Conservation (phyloP, 2,329 filamentous ascomycete genomes). For the Zelopaecilomyces penicillatus region DNA sequence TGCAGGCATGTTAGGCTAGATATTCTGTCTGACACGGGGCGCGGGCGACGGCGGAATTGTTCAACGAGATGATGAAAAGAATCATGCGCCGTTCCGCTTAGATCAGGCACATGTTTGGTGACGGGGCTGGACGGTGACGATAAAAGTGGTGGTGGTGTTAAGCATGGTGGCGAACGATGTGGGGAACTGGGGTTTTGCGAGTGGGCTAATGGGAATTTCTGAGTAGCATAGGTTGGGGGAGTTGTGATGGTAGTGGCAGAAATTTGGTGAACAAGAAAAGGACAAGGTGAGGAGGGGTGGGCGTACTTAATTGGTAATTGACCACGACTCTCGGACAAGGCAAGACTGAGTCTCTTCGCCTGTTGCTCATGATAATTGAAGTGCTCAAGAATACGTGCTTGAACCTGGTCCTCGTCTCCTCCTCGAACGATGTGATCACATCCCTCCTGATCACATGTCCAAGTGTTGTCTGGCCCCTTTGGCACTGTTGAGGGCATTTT, state of each 20-base stretch:
- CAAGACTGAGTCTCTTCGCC: slow-evolving; percentile 40
- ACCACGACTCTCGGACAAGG: slow-evolving; percentile 49
- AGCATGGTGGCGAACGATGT: not conserved
- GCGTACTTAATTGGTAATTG: slow-evolving; percentile 50
- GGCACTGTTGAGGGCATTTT: slow-evolving; percentile 40
- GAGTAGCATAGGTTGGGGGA: not conserved
- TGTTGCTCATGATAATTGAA: slow-evolving; percentile 51
- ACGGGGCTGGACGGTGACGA: slow-evolving; percentile 1
- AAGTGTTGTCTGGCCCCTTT: slow-evolving; percentile 53
- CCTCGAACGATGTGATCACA: slow-evolving; percentile 57
- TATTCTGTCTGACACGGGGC: slow-evolving; percentile 20
- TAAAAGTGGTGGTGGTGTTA: not conserved
- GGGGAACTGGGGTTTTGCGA: not conserved
- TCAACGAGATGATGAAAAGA: slow-evolving; percentile 17
- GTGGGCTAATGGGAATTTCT: slow-evolving; percentile 3
- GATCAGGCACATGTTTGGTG: slow-evolving; percentile 6
- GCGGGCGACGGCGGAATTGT: slow-evolving; percentile 19
- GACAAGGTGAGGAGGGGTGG: slow-evolving; percentile 23
- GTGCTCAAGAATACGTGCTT: slow-evolving; percentile 51
- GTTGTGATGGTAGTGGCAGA: not conserved
- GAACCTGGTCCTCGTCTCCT: slow-evolving; percentile 47
- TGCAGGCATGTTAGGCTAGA: slow-evolving; percentile 26
- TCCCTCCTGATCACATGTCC: slow-evolving; percentile 56
- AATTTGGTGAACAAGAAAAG: slow-evolving; percentile 22
- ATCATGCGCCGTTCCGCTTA: slow-evolving; percentile 12